Conservation (phyloP, 495 filamentous ascomycete species). For the Filosporella fistucella region DNA sequence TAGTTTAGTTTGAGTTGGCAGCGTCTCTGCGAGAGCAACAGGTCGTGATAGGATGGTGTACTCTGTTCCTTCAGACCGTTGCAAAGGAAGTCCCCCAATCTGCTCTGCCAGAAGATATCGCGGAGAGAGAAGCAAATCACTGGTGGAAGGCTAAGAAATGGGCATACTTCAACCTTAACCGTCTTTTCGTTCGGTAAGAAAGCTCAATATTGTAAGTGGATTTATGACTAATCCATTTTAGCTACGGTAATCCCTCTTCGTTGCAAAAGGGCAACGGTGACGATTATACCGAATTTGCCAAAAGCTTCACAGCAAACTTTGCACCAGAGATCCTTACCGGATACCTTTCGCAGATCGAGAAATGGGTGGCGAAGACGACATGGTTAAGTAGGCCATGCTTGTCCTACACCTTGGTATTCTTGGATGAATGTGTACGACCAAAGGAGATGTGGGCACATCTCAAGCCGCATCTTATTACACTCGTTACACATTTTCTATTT, state of each 20-base stretch:
- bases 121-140: constrained; percentile 86
- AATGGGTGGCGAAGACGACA: constrained; percentile 89
- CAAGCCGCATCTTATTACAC: constrained; percentile 85
- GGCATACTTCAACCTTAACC: constrained; percentile 95
- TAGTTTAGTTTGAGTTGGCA: constrained; percentile 71
- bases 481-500: constrained; percentile 92
- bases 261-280: constrained; percentile 62
- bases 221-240: constrained; percentile 30
- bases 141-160: constrained; percentile 99
- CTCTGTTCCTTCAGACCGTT: constrained; percentile 84
- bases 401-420: constrained; percentile 84
- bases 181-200: constrained; percentile 80
- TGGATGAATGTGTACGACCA: constrained; percentile 96
- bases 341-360: constrained; percentile 89
- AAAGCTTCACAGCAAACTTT: constrained; percentile 85
- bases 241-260: constrained; percentile 81
- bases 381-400: constrained; percentile 94
- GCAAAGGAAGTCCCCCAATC: constrained; percentile 76
- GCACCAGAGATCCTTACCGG: constrained; percentile 92
- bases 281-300: constrained; percentile 74
- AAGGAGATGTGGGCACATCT: constrained; percentile 94
- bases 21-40: constrained; percentile 69
- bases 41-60: constrained; percentile 89
- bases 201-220: background rate
- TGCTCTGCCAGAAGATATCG: constrained; percentile 74